A percentile compares a stretch with the other conserved stretches of the same genome.
phyloP scores from a whole-genome alignment of 495 filamentous ascomycete species.

The Rhypophila decipiens region DNA sequence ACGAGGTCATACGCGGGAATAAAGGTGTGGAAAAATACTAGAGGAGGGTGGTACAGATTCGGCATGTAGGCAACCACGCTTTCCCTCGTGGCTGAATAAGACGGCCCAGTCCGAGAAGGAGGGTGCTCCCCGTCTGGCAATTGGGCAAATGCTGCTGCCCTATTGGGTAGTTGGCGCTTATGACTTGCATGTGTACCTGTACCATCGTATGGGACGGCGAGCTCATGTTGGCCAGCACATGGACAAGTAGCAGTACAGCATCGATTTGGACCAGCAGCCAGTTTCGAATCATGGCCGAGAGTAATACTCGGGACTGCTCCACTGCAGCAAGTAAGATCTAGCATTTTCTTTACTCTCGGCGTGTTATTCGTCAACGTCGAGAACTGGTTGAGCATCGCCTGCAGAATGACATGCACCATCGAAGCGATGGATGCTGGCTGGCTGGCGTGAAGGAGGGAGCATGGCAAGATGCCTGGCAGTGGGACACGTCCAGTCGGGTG shows the following conservation, averaged over 20 bases:
- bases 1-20: not conserved
- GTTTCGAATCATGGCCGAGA: not conserved
- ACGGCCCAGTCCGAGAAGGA: not conserved
- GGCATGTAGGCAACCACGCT: too few relatives aligned
- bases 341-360: not conserved
- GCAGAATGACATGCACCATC: too few relatives aligned
- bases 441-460: too few relatives aligned
- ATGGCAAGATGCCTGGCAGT: too few relatives aligned
- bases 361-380: not conserved
- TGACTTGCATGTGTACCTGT: not conserved
- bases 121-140: too few relatives aligned
- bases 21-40: not conserved
- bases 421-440: too few relatives aligned
- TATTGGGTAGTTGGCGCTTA: not conserved
- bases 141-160: not conserved
- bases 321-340: not conserved
- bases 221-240: not conserved
- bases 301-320: not conserved
- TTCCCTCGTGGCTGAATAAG: not conserved
- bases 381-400: too few relatives aligned
- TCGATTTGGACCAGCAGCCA: too few relatives aligned
- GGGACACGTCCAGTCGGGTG: too few relatives aligned
- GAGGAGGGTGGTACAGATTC: not conserved
- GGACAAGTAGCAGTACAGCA: not conserved
- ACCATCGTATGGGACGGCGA: not conserved